These are phyloP conservation scores for Trichophyton verrucosum DNA, from an alignment of 2,329 filamentous ascomycete genomes.

Conservation along the genomic window DNA sequence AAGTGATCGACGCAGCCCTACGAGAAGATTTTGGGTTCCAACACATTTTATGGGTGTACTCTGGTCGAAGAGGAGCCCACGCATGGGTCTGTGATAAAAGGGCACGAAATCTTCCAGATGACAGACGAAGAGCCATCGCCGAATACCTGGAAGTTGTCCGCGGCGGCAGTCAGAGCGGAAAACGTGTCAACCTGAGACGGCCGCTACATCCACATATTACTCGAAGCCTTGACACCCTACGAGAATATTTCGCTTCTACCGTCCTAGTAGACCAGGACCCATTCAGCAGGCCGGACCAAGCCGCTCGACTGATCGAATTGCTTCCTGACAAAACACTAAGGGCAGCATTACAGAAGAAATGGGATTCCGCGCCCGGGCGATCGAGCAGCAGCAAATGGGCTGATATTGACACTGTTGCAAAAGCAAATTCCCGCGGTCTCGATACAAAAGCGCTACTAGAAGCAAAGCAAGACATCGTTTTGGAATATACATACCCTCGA, in stretches of 20 bases:
- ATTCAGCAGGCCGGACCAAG: slow-evolving; percentile 57
- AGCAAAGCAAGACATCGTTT: slow-evolving; percentile 87
- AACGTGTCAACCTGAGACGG: slow-evolving; percentile 70
- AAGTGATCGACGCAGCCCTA: slow-evolving; percentile 75
- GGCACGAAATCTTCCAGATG: slow-evolving; percentile 72
- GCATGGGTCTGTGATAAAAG: slow-evolving; percentile 94
- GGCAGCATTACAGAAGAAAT: slow-evolving; percentile 74
- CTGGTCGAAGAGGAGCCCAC: slow-evolving; percentile 88
- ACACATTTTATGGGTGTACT: slow-evolving; percentile 98
- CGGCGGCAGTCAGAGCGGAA: slow-evolving; percentile 73
- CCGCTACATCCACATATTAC: slow-evolving; percentile 82
- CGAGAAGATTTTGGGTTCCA: slow-evolving; percentile 92
- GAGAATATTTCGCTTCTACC: slow-evolving; percentile 69
- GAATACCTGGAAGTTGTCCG: slow-evolving; percentile 84
- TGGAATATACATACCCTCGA: slow-evolving; percentile 95
- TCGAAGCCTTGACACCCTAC: slow-evolving; percentile 74
- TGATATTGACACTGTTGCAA: slow-evolving; percentile 79
- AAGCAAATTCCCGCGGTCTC: slow-evolving; percentile 58
- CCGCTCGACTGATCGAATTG: slow-evolving; percentile 67
- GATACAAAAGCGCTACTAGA: slow-evolving; percentile 63
- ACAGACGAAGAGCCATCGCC: slow-evolving; percentile 70
- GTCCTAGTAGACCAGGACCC: slow-evolving; percentile 79
- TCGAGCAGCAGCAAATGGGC: slow-evolving; percentile 76
- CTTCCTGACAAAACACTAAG: slow-evolving; percentile 70
- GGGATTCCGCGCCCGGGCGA: slow-evolving; percentile 70